Base-by-base conservation (phyloP, 441 rosid genomes). In the Flueggea neowawraea region DNA sequence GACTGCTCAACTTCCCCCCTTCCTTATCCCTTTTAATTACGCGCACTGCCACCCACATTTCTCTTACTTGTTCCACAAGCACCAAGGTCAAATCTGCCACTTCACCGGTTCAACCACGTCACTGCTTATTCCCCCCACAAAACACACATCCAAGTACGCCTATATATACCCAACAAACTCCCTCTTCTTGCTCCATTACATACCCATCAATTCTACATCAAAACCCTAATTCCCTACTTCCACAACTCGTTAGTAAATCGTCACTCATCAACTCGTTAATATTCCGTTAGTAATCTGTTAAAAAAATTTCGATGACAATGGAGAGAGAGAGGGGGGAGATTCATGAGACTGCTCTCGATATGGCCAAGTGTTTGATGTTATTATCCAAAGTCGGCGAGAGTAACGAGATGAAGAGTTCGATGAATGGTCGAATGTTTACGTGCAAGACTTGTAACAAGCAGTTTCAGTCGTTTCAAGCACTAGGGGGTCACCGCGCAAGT, bases 401-500 rank as follows among this genome's bases (percentile, higher is more conserved):
- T 22, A 47, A 53, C 63, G 74, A 41, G 39, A 16, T 51, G 7
- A 32, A 50, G 15, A 39, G 41, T 3, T 3, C 49, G 3, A 10
- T 22, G 14, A 4, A 55, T 7, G 68, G 51, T 16, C 88, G 90
- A 13, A 72, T 75, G 16, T 93, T 93, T 57, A 78, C 79, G 69
- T 93, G 98, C 77, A 90, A 90, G 65, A 85, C 97, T 2, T 93
- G 98, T 62, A 76, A 78, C 76, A 75, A 80, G 44, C 77, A 74
- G 32, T 93, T 93, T 61, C 70, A 85, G 6, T 90, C 98, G 28
- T 93, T 93, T 53, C 98, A 93, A 72, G 97, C 98, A 0, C 69
- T 93, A 1, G 98, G 98, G 3, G 98, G 98, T 13, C 98, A 93
- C 78, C 83, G 95, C 12, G 97, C 98, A 0, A 93, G 98, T 68